Evolutionary conservation across 805 yeast genomes (phyloP), one percentile per base, ranked within the genome.

Genomic region (Yamadazyma olivae): DNA sequence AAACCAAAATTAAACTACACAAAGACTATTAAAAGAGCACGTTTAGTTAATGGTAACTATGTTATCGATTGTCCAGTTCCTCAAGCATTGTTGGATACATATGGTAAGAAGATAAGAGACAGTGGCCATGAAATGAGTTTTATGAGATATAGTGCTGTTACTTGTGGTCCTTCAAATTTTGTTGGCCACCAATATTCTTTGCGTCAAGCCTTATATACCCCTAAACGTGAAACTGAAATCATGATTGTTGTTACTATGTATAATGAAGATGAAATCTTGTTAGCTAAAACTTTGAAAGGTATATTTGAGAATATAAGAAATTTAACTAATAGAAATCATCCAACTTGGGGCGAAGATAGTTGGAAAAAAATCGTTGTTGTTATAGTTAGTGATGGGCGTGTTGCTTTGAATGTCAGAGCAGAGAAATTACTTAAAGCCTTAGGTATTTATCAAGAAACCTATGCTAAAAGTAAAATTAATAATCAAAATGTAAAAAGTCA

Each of bases 311-410:
- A 93, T 57, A 83, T 91, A 45, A 72, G 78, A 44, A 81, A 89
- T 56, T 70, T 93, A 52, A 71, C 76, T 30, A 74, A 79, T 35
- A 74, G 84, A 42, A 70, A 81, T 21, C 74, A 79, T 43, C 74
- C 77, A 10, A 74, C 79, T 1, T 91, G 99, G 99, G 98, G 98
- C n/a, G 79, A 79, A 29, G 95, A 87, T 39, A 79, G 95, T 0
- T 91, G 98, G 98, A 88, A 90, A 49, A 91, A 88, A 53, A 79
- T 91, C 22, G 96, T 88, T 8, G 93, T 93, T 14, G 78, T 87
- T 47, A 77, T 91, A 20, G 90, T 91, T 10, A 83, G 90, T 41
- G 99, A 91, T 63, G 99, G 99, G 42, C 79, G 98, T 51, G 75
- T 79, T 10, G 87, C 89, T 48, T 78, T 91, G 39, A 74, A 87